Evolutionary conservation across 768 basidiomycete species (phyloP).

Genomic region (Boletus fagicola): DNA sequence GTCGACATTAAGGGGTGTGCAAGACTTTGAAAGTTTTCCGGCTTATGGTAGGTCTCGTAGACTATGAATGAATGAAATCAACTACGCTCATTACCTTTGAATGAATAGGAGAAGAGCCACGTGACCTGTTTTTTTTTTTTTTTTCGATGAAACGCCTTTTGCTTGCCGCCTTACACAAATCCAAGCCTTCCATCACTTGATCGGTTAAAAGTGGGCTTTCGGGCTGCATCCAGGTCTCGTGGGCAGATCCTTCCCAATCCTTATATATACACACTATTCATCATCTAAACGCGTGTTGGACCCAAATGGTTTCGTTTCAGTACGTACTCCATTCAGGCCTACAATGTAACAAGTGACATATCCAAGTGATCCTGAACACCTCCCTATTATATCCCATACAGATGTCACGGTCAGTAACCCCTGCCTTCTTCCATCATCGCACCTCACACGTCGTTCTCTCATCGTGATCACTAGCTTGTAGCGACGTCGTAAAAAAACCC

Average conservation of each 20-base stretch:
- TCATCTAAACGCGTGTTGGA: background rate
- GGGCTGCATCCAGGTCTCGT: background rate
- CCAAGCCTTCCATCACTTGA: background rate
- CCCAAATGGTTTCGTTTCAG: constrained; percentile 71
- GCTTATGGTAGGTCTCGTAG: too few relatives aligned
- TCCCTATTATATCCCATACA: constrained; percentile 30
- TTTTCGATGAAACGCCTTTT: background rate
- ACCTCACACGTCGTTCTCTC: constrained; percentile 1
- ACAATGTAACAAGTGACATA: background rate
- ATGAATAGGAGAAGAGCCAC: background rate
- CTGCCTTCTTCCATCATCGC: background rate
- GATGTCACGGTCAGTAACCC: constrained; percentile 62
- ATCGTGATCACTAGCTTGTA: constrained; percentile 50
- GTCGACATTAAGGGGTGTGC: too few relatives aligned
- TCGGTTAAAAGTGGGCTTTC: background rate
- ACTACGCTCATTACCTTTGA: too few relatives aligned
- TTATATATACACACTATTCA: background rate
- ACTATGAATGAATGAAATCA: too few relatives aligned
- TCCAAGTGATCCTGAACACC: background rate
- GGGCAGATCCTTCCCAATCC: background rate
- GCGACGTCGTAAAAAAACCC: constrained; percentile 90
- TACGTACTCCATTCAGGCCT: constrained; percentile 34
- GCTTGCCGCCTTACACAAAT: background rate
- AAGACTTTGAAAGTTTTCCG: too few relatives aligned
- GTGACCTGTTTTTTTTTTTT: background rate